Evolutionary conservation across 2,329 filamentous ascomycete species (phyloP).

Genomic region (Sporothrix brasiliensis): DNA sequence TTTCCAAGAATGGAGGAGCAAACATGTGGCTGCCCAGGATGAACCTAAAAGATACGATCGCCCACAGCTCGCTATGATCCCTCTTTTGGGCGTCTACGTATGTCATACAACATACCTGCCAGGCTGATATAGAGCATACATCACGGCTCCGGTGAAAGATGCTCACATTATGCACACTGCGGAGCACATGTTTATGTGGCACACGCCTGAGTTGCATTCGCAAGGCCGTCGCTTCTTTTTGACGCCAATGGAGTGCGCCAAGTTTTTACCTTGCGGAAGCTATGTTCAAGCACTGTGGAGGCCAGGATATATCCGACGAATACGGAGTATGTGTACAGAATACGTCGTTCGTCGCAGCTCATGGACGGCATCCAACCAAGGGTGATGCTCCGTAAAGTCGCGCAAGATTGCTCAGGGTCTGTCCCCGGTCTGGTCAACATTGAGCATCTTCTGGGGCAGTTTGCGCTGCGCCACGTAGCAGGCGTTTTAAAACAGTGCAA

Average conservation of each 20-base stretch:
- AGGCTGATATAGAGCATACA: not conserved
- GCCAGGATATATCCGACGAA: not conserved
- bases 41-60: not conserved
- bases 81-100: not conserved
- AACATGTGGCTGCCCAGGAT: slow-evolving; percentile 3
- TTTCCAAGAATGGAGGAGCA: not conserved
- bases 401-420: slow-evolving; percentile 18
- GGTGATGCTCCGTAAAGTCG: not conserved
- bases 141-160: not conserved
- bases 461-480: slow-evolving; percentile 23
- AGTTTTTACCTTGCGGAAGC: slow-evolving; percentile 6
- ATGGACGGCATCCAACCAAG: not conserved
- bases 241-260: not conserved
- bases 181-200: not conserved
- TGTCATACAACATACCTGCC: not conserved
- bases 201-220: not conserved
- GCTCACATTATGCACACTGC: slow-evolving; percentile 11
- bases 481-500: slow-evolving; percentile 5
- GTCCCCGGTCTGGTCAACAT: slow-evolving; percentile 10
- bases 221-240: not conserved
- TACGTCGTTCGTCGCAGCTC: not conserved
- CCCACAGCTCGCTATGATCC: not conserved
- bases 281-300: not conserved
- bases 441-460: slow-evolving; percentile 4
- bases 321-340: not conserved